Conservation (phyloP, 768 basidiomycete species). For the Auricularia heimuer region DNA sequence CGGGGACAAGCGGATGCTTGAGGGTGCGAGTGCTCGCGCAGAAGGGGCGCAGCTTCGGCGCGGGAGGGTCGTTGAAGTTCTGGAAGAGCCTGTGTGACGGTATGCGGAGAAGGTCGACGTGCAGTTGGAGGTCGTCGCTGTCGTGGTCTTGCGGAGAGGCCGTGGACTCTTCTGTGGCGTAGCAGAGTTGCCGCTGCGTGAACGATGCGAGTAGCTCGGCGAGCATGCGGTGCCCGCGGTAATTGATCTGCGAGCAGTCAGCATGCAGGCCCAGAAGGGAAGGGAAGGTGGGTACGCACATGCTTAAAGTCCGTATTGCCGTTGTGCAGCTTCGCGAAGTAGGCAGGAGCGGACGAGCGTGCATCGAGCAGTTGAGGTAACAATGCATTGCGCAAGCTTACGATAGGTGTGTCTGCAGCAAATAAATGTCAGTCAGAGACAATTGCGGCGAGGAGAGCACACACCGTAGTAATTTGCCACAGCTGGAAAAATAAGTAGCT, state of each 20-base stretch:
- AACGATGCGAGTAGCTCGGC: conserved; percentile 7
- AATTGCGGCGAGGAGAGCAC: too few species aligned
- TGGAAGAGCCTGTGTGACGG: neutral
- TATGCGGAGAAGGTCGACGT: conserved; percentile 1
- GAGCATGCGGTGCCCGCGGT: conserved; percentile 8
- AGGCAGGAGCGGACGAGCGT: conserved; percentile 2
- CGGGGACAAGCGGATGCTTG: conserved; percentile 8
- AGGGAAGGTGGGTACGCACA: neutral
- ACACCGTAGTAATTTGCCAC: conserved; percentile 6
- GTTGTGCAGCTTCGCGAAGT: conserved; percentile 2
- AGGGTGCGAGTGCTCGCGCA: conserved; percentile 5
- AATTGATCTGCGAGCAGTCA: neutral
- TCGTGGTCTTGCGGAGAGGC: neutral
- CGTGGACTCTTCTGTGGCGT: neutral
- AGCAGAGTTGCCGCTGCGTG: conserved; percentile 9
- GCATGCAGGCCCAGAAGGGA: neutral
- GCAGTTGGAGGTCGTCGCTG: neutral
- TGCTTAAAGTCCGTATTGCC: conserved; percentile 7
- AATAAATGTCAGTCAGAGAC: too few species aligned
- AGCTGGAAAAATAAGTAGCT: neutral
- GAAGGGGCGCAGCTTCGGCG: neutral
- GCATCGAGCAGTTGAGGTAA: conserved; percentile 6
- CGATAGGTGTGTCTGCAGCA: conserved; percentile 3
- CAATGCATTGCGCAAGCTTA: conserved; percentile 9
- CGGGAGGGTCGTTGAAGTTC: conserved; percentile 1